Base-by-base conservation (phyloP, 805 yeast genomes). In the Cyberlindnera mycetangii region DNA sequence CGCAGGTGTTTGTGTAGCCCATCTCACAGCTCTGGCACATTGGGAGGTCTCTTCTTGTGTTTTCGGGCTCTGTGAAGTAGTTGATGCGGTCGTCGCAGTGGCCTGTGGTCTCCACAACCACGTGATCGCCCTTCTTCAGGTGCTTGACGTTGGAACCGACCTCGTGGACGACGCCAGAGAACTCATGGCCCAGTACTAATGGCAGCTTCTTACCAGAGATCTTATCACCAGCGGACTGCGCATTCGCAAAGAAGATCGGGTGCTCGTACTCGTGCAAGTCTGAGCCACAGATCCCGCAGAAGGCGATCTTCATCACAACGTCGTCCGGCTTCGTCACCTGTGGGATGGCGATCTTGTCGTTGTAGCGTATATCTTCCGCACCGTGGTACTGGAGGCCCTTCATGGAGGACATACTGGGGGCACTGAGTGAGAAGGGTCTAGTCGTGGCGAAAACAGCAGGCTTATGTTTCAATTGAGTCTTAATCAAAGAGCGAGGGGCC, bases 111-210 rank as follows among this genome's bases (percentile, higher is more conserved):
- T 74, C 79, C 16, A 81, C 66, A 52, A 81, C 83, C 32, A 80
- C 82, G 47, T 67, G 72, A 55, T 77, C 83, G 52, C 83, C 83
- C 43, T 71, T 56, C 53, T 74, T 60, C 60, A 78, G 69, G 38
- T 75, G 71, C 19, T 56, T 64, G 44, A 77, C 83, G 47, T 70
- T 65, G 22, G 65, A 65, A 47, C 83, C 83, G 54, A 71, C 63
- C 20, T 68, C 77, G 37, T 75, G 78, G 44, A 77, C 82, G 18
- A 72, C 70, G 56, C 83, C 82, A 28, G 79, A 78, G 64, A 81
- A 79, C 61, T 77, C 83, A 61, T 77, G 83, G 47, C 83, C 83
- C 37, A 81, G 74, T 17, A 77, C 79, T 51, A 77, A 62, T n/a
- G 83, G 83, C 48, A 77, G 64, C 42, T 74, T 76, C 42, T 55